A percentile compares a stretch with the other conserved stretches of the same genome.
Evolutionary conservation across 306 rosid species (phyloP).

Genomic region (Parietaria judaica): DNA sequence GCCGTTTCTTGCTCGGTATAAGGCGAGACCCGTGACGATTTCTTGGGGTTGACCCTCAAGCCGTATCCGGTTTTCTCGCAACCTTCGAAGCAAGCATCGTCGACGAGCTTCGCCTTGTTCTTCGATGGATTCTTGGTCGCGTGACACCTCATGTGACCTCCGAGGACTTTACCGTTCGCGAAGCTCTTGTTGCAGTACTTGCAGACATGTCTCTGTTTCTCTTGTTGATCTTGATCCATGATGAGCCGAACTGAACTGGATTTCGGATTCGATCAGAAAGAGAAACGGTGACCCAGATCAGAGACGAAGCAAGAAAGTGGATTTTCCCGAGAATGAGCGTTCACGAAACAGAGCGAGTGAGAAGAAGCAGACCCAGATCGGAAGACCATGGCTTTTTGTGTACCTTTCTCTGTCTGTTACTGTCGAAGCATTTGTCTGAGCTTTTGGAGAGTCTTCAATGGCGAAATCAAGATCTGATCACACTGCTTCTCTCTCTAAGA

Average conservation of each 20-base stretch:
- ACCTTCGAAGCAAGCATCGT: slow-evolving; percentile 3
- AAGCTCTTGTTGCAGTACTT: slow-evolving; percentile 36
- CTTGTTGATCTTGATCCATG: slow-evolving; percentile 27
- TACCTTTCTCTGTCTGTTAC: background rate
- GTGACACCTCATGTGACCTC: slow-evolving; percentile 51
- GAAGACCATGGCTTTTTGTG: slow-evolving; percentile 2
- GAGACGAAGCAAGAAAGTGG: slow-evolving; percentile 4
- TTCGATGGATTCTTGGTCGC: slow-evolving; percentile 18
- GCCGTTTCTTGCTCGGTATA: slow-evolving; percentile 16
- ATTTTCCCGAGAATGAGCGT: slow-evolving; percentile 12
- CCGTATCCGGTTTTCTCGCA: slow-evolving; percentile 21
- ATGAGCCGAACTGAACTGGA: background rate
- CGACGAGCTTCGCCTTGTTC: slow-evolving; percentile 3
- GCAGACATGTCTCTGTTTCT: slow-evolving; percentile 29
- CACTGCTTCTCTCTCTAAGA: slow-evolving; percentile 8
- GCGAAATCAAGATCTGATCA: slow-evolving; percentile 8
- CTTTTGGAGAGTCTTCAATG: background rate
- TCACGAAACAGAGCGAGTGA: slow-evolving; percentile 26
- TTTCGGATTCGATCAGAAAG: background rate
- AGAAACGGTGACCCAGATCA: slow-evolving; percentile 18
- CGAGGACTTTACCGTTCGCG: slow-evolving; percentile 37
- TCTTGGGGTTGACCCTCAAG: slow-evolving; percentile 40
- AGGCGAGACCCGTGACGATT: slow-evolving; percentile 31
- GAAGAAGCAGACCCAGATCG: slow-evolving; percentile 21
- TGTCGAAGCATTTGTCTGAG: slow-evolving; percentile 7